Evolutionary conservation across 257 asterid genomes (phyloP).

Genomic region (Solanum sejunctum): DNA sequence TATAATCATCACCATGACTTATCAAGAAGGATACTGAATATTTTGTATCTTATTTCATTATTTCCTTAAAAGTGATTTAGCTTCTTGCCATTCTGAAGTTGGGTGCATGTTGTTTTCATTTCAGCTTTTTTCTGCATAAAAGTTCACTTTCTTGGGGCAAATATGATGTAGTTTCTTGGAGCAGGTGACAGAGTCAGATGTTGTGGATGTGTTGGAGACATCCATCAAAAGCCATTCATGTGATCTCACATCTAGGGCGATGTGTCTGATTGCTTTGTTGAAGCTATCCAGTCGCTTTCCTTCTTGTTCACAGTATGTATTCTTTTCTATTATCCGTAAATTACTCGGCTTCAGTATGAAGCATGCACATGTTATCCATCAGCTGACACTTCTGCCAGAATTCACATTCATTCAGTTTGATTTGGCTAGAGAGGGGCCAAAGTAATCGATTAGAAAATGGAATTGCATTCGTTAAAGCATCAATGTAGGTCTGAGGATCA

Average conservation of each 20-base stretch:
- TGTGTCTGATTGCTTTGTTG: conserved; percentile 81
- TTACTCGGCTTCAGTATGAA: not conserved
- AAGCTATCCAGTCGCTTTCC: conserved; percentile 93
- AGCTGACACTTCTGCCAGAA: not conserved
- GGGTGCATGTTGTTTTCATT: not conserved
- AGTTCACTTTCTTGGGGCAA: not conserved
- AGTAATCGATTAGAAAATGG: too few relatives aligned
- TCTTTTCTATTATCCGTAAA: not conserved
- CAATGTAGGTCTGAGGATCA: too few relatives aligned
- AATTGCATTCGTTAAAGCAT: too few relatives aligned
- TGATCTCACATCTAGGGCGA: conserved; percentile 74
- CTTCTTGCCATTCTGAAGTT: not conserved
- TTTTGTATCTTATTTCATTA: not conserved
- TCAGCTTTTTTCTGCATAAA: not conserved
- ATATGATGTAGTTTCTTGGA: conserved; percentile 9
- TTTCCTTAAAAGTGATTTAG: not conserved
- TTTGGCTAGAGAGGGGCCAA: too few relatives aligned
- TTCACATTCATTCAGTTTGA: not conserved
- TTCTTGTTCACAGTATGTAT: conserved; percentile 75
- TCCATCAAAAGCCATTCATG: conserved; percentile 51
- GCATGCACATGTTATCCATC: not conserved
- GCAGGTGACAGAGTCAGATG: conserved; percentile 93
- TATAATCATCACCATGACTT: not conserved
- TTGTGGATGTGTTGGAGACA: conserved; percentile 72
- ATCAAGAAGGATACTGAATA: not conserved